Percentiles rank a stretch among this genome's conserved stretches.
Conservation (phyloP, 192 early-diverging fungal genomes). For the Umbelopsis vinacea region DNA sequence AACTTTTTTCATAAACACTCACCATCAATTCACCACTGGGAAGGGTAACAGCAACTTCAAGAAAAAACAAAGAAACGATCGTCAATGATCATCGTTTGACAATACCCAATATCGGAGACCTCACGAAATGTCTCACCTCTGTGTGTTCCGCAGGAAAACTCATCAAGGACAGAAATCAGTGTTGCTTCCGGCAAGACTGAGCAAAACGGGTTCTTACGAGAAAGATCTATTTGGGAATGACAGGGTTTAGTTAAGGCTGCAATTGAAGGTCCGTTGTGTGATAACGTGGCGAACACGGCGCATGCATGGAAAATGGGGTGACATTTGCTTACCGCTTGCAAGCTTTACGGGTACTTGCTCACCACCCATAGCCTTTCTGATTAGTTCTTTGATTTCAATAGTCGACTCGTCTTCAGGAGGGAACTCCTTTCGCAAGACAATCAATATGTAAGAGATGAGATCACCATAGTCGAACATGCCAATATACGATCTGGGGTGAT, state of each 20-base stretch:
- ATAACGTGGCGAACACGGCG: neutral
- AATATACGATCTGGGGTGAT: constrained; percentile 59
- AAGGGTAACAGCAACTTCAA: constrained; percentile 74
- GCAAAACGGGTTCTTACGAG: constrained; percentile 83
- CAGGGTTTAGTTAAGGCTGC: neutral
- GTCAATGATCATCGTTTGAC: neutral
- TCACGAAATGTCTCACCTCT: constrained; percentile 49
- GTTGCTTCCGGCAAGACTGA: constrained; percentile 78
- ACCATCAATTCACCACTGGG: constrained; percentile 58
- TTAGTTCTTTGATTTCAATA: constrained; percentile 62
- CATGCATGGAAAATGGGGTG: constrained; percentile 4
- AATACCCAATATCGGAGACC: neutral
- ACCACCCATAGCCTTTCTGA: constrained; percentile 51
- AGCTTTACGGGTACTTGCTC: constrained; percentile 65
- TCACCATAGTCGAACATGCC: constrained; percentile 92
- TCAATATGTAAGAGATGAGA: constrained; percentile 74
- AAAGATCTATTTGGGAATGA: constrained; percentile 61
- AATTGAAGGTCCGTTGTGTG: neutral
- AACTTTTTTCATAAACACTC: neutral
- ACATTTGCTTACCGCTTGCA: constrained; percentile 54
- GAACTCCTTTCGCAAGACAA: constrained; percentile 61
- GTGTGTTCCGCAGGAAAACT: constrained; percentile 79
- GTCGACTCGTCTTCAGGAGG: constrained; percentile 37
- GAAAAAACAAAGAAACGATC: neutral
- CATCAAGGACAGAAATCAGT: constrained; percentile 67